Conservation (phyloP, 192 early-diverging fungal species). For the Linnemannia zychae region DNA sequence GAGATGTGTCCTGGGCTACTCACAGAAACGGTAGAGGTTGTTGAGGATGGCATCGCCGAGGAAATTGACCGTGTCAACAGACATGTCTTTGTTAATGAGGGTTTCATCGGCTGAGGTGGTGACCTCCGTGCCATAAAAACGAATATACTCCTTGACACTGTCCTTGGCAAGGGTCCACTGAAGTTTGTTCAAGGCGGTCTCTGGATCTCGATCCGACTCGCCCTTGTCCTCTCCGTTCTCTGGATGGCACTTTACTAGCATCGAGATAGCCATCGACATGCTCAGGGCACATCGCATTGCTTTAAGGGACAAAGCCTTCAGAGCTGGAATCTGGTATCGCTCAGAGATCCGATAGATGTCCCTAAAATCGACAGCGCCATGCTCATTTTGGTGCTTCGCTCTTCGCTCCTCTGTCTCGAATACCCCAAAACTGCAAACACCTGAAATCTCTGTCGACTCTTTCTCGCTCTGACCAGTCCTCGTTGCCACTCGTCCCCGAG, state of each 20-base stretch:
- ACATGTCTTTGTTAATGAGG: background rate
- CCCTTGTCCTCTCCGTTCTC: background rate
- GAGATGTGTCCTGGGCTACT: background rate
- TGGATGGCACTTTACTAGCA: slow-evolving; percentile 14
- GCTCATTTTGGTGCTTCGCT: background rate
- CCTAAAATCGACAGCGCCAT: slow-evolving; percentile 21
- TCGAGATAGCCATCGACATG: slow-evolving; percentile 46
- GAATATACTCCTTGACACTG: slow-evolving; percentile 44
- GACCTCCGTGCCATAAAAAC: slow-evolving; percentile 24
- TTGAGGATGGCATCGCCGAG: slow-evolving; percentile 32
- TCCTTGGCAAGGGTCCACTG: slow-evolving; percentile 12
- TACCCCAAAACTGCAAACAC: background rate
- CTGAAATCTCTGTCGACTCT: background rate
- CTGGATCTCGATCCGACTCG: background rate
- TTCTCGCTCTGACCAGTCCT: background rate
- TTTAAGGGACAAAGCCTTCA: slow-evolving; percentile 23
- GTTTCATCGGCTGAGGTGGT: background rate
- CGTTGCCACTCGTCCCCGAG: background rate
- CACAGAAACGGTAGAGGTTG: slow-evolving; percentile 6
- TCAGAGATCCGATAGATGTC: slow-evolving; percentile 34
- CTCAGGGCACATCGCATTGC: slow-evolving; percentile 28
- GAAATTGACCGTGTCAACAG: background rate
- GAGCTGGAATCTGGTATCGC: slow-evolving; percentile 23
- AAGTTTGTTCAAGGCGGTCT: background rate
- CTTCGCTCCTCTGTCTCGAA: background rate